Conservation (phyloP, 1,284 basidiomycete genomes). For the Inonotus obliquus region DNA sequence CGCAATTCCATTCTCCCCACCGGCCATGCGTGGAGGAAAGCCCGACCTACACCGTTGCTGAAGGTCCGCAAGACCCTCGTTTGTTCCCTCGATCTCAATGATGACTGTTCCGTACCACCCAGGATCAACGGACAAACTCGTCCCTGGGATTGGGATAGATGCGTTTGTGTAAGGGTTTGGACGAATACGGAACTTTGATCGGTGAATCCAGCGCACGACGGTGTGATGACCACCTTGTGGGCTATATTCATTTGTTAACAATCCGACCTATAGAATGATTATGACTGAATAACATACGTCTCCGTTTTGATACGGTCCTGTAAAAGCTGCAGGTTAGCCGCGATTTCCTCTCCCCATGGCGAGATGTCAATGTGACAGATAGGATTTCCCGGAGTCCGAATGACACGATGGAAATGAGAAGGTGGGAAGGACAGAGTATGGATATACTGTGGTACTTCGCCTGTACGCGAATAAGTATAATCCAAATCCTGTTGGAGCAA, state of each 20-base stretch:
- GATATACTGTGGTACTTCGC: constrained; percentile 73
- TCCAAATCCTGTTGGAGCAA: constrained; percentile 60
- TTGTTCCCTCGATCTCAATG: constrained; percentile 78
- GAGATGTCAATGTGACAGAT: constrained; percentile 66
- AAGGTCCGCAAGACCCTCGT: constrained; percentile 75
- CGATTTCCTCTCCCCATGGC: constrained; percentile 73
- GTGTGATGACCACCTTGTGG: constrained; percentile 73
- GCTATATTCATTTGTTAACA: constrained; percentile 32
- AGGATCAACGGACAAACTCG: constrained; percentile 57
- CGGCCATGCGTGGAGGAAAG: constrained; percentile 52
- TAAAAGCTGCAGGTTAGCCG: constrained; percentile 63
- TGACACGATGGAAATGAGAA: constrained; percentile 79
- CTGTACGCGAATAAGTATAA: constrained; percentile 67
- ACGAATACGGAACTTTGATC: constrained; percentile 64
- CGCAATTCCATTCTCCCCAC: constrained; percentile 27
- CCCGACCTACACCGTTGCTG: constrained; percentile 64
- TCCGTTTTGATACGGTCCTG: constrained; percentile 75
- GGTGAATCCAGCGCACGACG: constrained; percentile 77
- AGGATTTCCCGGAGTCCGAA: constrained; percentile 66
- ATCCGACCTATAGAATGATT: constrained; percentile 7
- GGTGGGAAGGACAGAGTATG: constrained; percentile 73
- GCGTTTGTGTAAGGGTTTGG: constrained; percentile 28
- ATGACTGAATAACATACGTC: constrained; percentile 48
- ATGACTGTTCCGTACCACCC: constrained; percentile 78
- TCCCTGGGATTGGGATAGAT: constrained; percentile 49